Percentiles rank a stretch among this genome's conserved stretches.
phyloP scores from a whole-genome alignment of 1,284 basidiomycete genomes.

The Takashimella koratensis region DNA sequence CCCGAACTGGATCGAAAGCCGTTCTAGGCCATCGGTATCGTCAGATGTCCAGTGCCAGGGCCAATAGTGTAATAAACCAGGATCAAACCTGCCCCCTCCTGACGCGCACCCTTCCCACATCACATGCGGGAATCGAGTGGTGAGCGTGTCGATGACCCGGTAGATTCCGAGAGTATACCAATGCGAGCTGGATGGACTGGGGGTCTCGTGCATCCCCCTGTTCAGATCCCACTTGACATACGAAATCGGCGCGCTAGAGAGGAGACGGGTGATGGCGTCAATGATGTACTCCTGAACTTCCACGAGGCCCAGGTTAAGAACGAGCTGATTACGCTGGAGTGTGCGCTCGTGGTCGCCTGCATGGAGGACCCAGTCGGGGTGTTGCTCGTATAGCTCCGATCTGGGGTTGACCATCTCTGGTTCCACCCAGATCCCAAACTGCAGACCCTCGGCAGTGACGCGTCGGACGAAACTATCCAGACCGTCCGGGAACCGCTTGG shows the following conservation, averaged over 20 bases:
- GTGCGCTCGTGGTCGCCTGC: slow-evolving; percentile 18
- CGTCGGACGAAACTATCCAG: slow-evolving; percentile 18
- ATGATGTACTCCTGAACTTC: slow-evolving; percentile 37
- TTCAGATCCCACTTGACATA: slow-evolving; percentile 44
- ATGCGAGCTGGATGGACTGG: slow-evolving; percentile 21
- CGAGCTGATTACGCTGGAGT: slow-evolving; percentile 29
- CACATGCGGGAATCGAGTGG: slow-evolving; percentile 25
- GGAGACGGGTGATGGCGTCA: slow-evolving; percentile 15
- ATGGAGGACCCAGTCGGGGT: slow-evolving; percentile 37
- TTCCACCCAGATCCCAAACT: slow-evolving; percentile 40
- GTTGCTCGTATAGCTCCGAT: slow-evolving; percentile 29
- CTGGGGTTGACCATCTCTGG: slow-evolving; percentile 39
- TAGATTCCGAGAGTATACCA: slow-evolving; percentile 37
- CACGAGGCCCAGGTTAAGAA: slow-evolving; percentile 25
- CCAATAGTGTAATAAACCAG: slow-evolving; percentile 32
- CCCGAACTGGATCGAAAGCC: slow-evolving; percentile 35
- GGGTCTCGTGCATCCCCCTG: slow-evolving; percentile 35
- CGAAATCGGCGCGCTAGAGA: slow-evolving; percentile 22
- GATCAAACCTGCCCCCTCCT: slow-evolving; percentile 36
- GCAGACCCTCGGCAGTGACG: slow-evolving; percentile 13
- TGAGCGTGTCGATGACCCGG: slow-evolving; percentile 27
- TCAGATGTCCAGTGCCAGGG: slow-evolving; percentile 35
- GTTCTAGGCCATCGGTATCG: slow-evolving; percentile 33
- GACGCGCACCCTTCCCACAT: slow-evolving; percentile 39
- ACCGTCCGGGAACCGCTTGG: slow-evolving; percentile 28